Evolutionary conservation across 345 rosid genomes (phyloP).

Genomic region (Limnanthes douglasii): DNA sequence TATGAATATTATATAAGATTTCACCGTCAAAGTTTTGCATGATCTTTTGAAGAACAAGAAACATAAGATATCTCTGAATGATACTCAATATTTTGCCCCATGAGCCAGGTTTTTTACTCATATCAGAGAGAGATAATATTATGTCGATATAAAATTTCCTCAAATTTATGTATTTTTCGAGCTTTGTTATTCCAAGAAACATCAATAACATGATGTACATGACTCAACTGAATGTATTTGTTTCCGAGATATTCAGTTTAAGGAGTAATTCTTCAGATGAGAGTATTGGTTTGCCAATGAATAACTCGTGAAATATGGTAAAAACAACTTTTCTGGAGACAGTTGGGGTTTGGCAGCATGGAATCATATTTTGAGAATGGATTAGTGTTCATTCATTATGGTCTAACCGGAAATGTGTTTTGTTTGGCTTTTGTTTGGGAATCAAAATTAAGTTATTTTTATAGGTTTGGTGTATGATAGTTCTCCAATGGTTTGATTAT

Average conservation of each 20-base stretch:
- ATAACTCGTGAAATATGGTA: constrained; percentile 62
- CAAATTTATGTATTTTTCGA: constrained; percentile 45
- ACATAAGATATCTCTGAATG: constrained; percentile 45
- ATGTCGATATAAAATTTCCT: constrained; percentile 68
- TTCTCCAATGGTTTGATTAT: no score
- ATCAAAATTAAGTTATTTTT: no score
- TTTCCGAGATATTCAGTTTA: constrained; percentile 59
- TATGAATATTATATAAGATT: constrained; percentile 24
- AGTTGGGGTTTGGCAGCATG: no score
- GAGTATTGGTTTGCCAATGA: constrained; percentile 34
- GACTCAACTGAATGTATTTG: constrained; percentile 42
- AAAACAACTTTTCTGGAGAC: constrained; percentile 62
- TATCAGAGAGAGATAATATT: constrained; percentile 48
- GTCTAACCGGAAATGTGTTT: no score
- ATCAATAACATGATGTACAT: constrained; percentile 22
- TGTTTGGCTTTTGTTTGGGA: no score
- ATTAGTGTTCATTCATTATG: no score
- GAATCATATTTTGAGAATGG: no score
- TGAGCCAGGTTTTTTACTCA: constrained; percentile 47
- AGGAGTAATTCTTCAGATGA: constrained; percentile 64
- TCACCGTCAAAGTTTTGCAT: constrained; percentile 26
- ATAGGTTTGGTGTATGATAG: no score
- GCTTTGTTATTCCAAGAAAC: constrained; percentile 50
- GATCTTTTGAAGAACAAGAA: constrained; percentile 61
- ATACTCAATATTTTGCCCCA: constrained; percentile 63